Conservation (phyloP, 2,329 filamentous ascomycete genomes). For the Colletotrichum graminicola region DNA sequence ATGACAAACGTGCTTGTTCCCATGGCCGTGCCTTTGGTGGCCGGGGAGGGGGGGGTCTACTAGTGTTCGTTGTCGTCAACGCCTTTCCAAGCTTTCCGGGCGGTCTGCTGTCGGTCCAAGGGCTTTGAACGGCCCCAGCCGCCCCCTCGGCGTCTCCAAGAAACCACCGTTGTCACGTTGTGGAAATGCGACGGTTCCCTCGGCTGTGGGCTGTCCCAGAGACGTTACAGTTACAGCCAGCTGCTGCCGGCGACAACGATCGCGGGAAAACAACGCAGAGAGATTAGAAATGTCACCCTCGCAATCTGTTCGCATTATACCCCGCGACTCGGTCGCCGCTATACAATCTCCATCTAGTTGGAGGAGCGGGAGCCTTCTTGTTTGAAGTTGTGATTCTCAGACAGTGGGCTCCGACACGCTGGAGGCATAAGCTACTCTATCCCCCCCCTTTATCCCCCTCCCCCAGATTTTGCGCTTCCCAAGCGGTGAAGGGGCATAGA, state of each 20-base stretch:
- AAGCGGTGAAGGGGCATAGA: not conserved
- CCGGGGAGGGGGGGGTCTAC: too few species aligned
- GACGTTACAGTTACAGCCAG: conserved; percentile 2
- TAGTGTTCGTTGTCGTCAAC: not conserved
- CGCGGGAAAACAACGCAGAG: not conserved
- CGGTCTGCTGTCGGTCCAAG: not conserved
- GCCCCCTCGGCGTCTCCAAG: not conserved
- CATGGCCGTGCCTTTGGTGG: not conserved
- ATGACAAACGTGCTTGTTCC: not conserved
- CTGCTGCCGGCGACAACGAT: not conserved
- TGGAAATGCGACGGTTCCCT: not conserved
- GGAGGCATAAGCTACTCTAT: conserved; percentile 2
- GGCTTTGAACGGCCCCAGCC: too few species aligned
- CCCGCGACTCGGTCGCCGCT: not conserved
- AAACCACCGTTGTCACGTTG: not conserved
- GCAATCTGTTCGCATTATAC: not conserved
- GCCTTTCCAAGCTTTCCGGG: not conserved
- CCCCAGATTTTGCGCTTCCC: not conserved
- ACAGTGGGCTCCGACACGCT: conserved; percentile 6
- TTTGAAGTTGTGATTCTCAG: not conserved
- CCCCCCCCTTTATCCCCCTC: not conserved
- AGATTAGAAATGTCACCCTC: not conserved
- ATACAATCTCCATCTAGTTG: not conserved
- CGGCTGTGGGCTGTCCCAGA: not conserved
- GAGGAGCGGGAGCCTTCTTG: not conserved